Evolutionary conservation across 2,329 filamentous ascomycete species (phyloP), one percentile per base, ranked within the genome.

Genomic region (Penicillium sp.): DNA sequence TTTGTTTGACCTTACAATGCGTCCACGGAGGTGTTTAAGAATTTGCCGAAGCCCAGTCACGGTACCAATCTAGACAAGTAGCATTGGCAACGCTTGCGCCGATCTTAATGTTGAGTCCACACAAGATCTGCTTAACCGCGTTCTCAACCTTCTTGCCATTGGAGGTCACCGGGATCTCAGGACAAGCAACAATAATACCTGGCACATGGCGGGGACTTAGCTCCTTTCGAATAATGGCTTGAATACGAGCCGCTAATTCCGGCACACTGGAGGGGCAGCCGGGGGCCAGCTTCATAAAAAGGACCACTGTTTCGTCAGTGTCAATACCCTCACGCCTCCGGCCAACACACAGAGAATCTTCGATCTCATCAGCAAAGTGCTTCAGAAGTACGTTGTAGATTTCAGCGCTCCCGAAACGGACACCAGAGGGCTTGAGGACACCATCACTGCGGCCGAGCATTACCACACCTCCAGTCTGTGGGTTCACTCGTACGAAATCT

Each of bases 121-220:
- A 96, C 1, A 99, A 78, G 45, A 98, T 97, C 76, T 97, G 93
- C 80, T 98, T 98, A 6, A 98, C 93, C 0, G 91, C 91, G 48
- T 96, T 92, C 74, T 99, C 93, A 58, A 99, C 91, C 86, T 98
- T 99, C 80, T 99, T 99, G 52, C 93, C 93, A 69, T 99, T 99
- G 2, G 88, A 87, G 16, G 95, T 98, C 64, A 93, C 87, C 0
- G 93, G 95, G 19, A 99, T 95, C 37, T 93, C 92, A 0, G 88
- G 86, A 60, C 90, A 93, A 71, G 90, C 87, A 63, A 93, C 90
- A 19, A 98, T 81, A 0, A 96, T 79, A 0, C 86, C 89, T 0
- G 93, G 93, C 0, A 98, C 92, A 78, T 99, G 95, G 52, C 95
- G 84, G 5, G 91, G 90, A 66, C 91, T 96, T 58, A 98, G 78